Percentiles rank a stretch among this genome's conserved stretches.
These are phyloP conservation scores for Vigna unguiculata DNA, from an alignment of 306 rosid genomes.

Conservation along the genomic window DNA sequence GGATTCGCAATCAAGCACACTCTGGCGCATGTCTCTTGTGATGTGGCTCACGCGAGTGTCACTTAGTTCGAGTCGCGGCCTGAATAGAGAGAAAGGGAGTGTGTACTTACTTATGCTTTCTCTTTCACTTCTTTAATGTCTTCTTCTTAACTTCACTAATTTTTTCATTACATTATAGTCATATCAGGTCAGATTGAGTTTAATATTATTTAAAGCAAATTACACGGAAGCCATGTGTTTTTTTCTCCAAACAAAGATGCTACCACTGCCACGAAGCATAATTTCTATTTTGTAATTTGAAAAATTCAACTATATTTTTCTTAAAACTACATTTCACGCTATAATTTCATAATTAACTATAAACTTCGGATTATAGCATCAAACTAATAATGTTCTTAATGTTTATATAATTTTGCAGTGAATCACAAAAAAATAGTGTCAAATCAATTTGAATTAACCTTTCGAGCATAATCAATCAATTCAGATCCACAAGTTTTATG, in stretches of 20 bases:
- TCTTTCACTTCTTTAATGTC: neutral
- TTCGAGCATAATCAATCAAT: too few species aligned
- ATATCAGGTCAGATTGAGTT: neutral
- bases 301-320: too few species aligned
- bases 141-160: neutral
- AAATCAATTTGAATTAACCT: too few species aligned
- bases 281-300: too few species aligned
- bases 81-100: neutral
- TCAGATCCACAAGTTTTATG: too few species aligned
- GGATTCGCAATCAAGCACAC: neutral
- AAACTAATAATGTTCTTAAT: too few species aligned
- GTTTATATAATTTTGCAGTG: too few species aligned
- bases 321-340: too few species aligned
- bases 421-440: too few species aligned
- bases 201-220: neutral
- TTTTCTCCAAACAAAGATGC: neutral
- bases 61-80: neutral
- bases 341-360: too few species aligned
- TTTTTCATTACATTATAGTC: neutral
- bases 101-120: neutral
- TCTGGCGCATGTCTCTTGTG: neutral
- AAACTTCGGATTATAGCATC: too few species aligned
- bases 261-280: too few species aligned
- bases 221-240: neutral
- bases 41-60: constrained; percentile 15